A percentile compares a stretch with the other conserved stretches of the same genome.
These are phyloP conservation scores for Malus hybrid DNA, from an alignment of 331 rosid genomes.

Conservation along the genomic window DNA sequence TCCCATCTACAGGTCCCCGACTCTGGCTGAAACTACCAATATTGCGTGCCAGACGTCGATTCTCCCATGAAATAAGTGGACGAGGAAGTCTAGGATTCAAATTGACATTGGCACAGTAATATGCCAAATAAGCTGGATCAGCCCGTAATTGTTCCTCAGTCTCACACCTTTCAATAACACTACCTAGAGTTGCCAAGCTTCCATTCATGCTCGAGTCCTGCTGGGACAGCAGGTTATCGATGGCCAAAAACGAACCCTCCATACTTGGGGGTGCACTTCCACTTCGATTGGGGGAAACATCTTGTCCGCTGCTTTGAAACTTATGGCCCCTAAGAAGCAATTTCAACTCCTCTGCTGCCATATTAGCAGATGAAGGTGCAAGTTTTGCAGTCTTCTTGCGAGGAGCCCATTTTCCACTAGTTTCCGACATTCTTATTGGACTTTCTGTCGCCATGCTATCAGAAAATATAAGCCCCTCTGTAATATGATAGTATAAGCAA, in stretches of 20 bases:
- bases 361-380: slow-evolving; percentile 26
- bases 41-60: slow-evolving; percentile 24
- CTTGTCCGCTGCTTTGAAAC: slow-evolving; percentile 27
- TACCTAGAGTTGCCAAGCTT: slow-evolving; percentile 35
- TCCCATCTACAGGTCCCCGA: slow-evolving; percentile 24
- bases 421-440: slow-evolving; percentile 63
- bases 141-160: slow-evolving; percentile 36
- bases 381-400: slow-evolving; percentile 31
- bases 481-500: slow-evolving; percentile 7
- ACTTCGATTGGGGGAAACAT: slow-evolving; percentile 48
- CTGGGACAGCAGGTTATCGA: slow-evolving; percentile 33
- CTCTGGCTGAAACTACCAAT: slow-evolving; percentile 32
- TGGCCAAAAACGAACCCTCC: slow-evolving; percentile 55
- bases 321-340: slow-evolving; percentile 38
- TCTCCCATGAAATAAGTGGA: slow-evolving; percentile 39
- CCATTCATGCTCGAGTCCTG: slow-evolving; percentile 24
- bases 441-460: slow-evolving; percentile 61
- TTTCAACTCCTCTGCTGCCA: slow-evolving; percentile 44
- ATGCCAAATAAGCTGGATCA: slow-evolving; percentile 41
- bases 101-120: slow-evolving; percentile 23
- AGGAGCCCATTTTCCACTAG: slow-evolving; percentile 60
- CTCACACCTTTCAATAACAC: slow-evolving; percentile 29
- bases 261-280: slow-evolving; percentile 75
- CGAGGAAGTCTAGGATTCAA: slow-evolving; percentile 54
- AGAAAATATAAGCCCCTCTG: slow-evolving; percentile 13